Base-by-base conservation (phyloP, 1,139 yeast species). In the Nakaseomyces delphensis region DNA sequence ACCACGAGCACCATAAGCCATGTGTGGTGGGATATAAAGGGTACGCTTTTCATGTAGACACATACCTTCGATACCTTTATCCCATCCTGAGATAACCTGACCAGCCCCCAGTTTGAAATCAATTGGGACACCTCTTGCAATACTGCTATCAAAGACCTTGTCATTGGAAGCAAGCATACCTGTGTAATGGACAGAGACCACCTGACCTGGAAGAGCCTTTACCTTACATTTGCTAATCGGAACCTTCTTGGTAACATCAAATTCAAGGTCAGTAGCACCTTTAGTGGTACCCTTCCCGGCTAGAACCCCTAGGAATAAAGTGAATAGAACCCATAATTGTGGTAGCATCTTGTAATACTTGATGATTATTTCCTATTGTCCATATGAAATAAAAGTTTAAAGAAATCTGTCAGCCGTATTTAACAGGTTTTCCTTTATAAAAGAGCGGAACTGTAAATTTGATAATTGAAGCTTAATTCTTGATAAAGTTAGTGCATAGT, bases 41-140 rank as follows among this genome's bases (percentile, higher is more conserved):
- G 74, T 77, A 58, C 95, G 76, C 67, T 79, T 74, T 63, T 86
- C 96, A 40, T 95, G 95, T 60, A 83, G 71, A 64, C 96, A 86
- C 91, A 84, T 83, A 42, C 79, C 76, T 21, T 69, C 52, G 33
- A 85, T 68, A 36, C 95, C 95, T 63, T 81, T 77, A 50, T 86
- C 95, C 95, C 95, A 86, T 48, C 95, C 95, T 52, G 71, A 62
- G 57, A 86, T 85, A 38, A 86, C 95, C 57, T 75, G 80, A 15
- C 91, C 89, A 28, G 67, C 65, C 39, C 96, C 96, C 44, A 86
- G 66, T 28, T 66, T 68, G 63, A 86, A 85, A 38, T 71, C 65
- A 51, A 86, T 68, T 43, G 96, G 95, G 28, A 65, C 59, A 25
- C 76, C 77, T 57, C 94, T 73, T 37, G 66, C 63, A 47, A 70